Evolutionary conservation across 148 eudicot genomes (phyloP), one percentile per base, ranked within the genome.

Genomic region (Bassia scoparia): DNA sequence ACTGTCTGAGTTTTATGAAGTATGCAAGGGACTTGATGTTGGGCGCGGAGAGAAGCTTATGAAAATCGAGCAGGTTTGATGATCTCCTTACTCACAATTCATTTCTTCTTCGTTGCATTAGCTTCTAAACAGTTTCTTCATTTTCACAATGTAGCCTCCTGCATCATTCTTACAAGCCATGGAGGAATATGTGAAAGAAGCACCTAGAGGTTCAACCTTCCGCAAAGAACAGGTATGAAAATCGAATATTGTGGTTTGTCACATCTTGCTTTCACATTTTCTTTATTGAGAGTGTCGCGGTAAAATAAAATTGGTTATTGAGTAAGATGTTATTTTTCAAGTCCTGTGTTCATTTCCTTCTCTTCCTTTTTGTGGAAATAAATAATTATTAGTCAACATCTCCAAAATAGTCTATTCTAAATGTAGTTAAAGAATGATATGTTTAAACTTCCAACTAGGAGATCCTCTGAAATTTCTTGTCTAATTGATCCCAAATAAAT

Each of bases 111-210:
- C 35, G 17, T 49, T 73, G 29, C 34, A 38, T 3, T 71, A 29
- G 30, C 66, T 31, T 60, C 65, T 56, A 30, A 20, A 69, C 38
- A 63, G n/a, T 11, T 27, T 46, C 27, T 70, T 81, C 23, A 63
- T 41, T 30, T 65, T 69, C 61, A 68, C 67, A 50, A 52, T 88
- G 77, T 77, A 95, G 99, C 96, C 99, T 21, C 96, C 97, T 71
- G 92, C 90, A 65, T 95, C 99, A 80, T 95, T 95, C 84, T 71
- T 95, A 60, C 99, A 89, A 91, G 88, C 99, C 68, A 95, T 95
- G 99, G 97, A 95, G 82, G 97, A 95, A 76, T 95, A 91, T 73
- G 97, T 89, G 43, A 85, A 85, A 79, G 99, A 95, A 70, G 97
- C 94, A 76, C 96, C 97, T 41, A 84, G 94, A 50, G 87, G 86